A percentile compares a stretch with the other conserved stretches of the same genome.
phyloP scores from a whole-genome alignment of 1,139 yeast species.

The Candida smagusa region DNA sequence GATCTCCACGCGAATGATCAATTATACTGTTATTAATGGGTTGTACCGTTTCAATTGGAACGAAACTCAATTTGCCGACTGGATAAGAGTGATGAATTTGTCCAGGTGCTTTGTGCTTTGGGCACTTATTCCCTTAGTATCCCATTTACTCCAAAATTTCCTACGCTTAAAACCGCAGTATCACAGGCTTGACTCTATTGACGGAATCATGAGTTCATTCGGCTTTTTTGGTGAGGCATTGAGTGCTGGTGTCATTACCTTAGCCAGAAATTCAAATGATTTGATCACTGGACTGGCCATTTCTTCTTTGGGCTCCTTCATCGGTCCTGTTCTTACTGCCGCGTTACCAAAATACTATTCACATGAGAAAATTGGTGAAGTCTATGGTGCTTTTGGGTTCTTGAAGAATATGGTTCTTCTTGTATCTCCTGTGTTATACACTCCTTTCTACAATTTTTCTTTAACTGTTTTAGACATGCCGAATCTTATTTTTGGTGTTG shows the following conservation, averaged over 20 bases:
- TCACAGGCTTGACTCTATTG: no score
- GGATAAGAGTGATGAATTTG: no score
- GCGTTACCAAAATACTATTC: constrained; percentile 50
- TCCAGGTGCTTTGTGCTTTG: no score
- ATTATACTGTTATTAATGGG: no score
- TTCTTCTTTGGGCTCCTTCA: constrained; percentile 45
- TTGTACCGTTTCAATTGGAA: no score
- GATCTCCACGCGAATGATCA: no score
- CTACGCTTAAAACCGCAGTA: no score
- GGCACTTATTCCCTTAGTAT: no score
- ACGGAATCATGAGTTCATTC: constrained; percentile 10
- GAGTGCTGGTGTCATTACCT: constrained; percentile 30
- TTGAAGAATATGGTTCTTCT: constrained; percentile 38
- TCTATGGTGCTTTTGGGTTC: constrained; percentile 51
- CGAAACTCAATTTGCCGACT: no score
- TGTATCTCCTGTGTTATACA: constrained; percentile 34
- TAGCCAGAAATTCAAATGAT: constrained; percentile 5
- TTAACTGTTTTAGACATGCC: constrained; percentile 9
- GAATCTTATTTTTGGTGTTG: constrained; percentile 1
- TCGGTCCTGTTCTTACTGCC: constrained; percentile 46
- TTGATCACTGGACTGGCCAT: constrained; percentile 17
- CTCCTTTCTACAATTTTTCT: constrained; percentile 32
- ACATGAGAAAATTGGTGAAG: constrained; percentile 46
- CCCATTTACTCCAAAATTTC: no score
- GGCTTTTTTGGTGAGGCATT: constrained; percentile 37